Base-by-base conservation (phyloP, 1,284 basidiomycete genomes). In the Porogramme epimiltina region DNA sequence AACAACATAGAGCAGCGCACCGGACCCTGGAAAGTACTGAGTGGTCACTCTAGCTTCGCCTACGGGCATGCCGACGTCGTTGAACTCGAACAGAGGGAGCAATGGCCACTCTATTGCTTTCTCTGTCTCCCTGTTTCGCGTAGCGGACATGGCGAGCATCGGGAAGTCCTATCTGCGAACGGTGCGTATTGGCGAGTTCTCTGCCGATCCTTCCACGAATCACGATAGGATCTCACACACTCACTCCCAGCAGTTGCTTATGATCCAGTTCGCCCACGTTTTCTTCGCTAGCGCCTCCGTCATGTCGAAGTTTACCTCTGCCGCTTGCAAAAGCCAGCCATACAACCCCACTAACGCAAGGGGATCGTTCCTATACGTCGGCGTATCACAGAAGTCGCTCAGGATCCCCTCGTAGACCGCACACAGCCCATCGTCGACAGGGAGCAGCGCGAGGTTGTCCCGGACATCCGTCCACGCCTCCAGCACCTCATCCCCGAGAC, bases 131-230 rank as follows among this genome's bases (percentile, higher is more conserved):
- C 76, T 76, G 50, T 77, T 77, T 2, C 81, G 73, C 18, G 81
- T 81, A 15, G 81, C 81, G 2, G 79, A 80, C 78, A 85, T 81
- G 0, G 81, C 81, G 2, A 84, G 74, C 77, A 84, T 78, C 0
- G 80, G 79, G 57, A 83, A 83, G 64, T 84, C 82, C 82, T 81
- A 84, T 36, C 81, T 80, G 52, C 13, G 49, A 31, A 33, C 3
- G n/a, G 19, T 13, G 36, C 15, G 16, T 16, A 16, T 48, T 13
- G 34, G n/a, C 34, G 23, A 39, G 28, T 25, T n/a, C 25, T 8
- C 18, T 25, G 24, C 18, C 36, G 28, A n/a, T 5, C 6, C 40
- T 4, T 50, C 34, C 18, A 23, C 20, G n/a, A n/a, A n/a, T n/a
- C n/a, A n/a, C n/a, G n/a, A n/a, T n/a, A n/a, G n/a, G n/a, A n/a